A percentile compares a stretch with the other conserved stretches of the same genome.
These are phyloP conservation scores for Aspergillus caelatus DNA, from an alignment of 2,329 filamentous ascomycete species.

Conservation along the genomic window DNA sequence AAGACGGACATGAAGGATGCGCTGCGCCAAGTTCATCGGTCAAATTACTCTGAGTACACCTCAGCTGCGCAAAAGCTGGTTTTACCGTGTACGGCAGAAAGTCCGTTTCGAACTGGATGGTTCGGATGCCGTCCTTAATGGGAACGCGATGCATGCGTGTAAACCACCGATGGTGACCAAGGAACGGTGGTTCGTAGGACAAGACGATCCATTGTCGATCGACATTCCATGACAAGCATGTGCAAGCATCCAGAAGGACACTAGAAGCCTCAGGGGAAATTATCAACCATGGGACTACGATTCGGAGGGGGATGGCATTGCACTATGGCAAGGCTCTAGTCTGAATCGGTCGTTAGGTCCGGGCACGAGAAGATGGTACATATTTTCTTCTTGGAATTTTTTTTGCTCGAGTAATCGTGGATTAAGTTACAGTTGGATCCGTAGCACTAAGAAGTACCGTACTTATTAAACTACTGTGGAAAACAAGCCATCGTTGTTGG, in stretches of 20 bases:
- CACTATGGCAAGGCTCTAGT: not conserved
- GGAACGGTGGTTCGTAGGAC: not conserved
- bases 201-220: conserved; percentile 1
- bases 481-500: not conserved
- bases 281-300: not conserved
- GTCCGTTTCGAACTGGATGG: not conserved
- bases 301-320: not conserved
- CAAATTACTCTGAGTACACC: not conserved
- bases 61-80: not conserved
- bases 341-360: not conserved
- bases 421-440: not conserved
- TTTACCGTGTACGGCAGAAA: not conserved
- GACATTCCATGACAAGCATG: not conserved
- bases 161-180: not conserved
- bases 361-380: not conserved
- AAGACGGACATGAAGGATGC: not conserved
- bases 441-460: not conserved
- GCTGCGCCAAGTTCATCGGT: not conserved
- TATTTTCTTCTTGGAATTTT: not conserved
- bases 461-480: not conserved
- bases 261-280: not conserved
- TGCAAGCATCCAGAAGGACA: not conserved
- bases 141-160: not conserved
- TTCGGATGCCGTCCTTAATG: not conserved
- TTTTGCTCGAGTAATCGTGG: not conserved